Conservation (phyloP, 768 basidiomycete genomes). For the Kwoniella sp. region DNA sequence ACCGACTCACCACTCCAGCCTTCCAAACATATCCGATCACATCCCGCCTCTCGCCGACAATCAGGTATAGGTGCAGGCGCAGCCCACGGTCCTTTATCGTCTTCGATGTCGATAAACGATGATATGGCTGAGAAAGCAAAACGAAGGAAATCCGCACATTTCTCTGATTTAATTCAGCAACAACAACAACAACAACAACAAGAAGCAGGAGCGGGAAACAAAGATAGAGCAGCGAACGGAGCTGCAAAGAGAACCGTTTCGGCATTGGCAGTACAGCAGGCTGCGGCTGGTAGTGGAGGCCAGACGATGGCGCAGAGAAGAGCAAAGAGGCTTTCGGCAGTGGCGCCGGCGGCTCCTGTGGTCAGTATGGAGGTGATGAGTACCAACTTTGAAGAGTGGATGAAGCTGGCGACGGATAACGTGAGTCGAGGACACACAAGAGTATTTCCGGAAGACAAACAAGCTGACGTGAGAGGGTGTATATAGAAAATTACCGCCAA, state of each 20-base stretch:
- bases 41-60: neutral
- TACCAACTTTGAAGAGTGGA: slow-evolving; percentile 97
- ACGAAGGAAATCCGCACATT: slow-evolving; percentile 60
- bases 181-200: slow-evolving; percentile 6
- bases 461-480: no score
- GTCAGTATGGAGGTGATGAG: slow-evolving; percentile 76
- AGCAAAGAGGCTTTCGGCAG: slow-evolving; percentile 46
- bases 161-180: slow-evolving; percentile 29
- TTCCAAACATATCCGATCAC: slow-evolving; percentile 4
- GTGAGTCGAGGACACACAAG: slow-evolving; percentile 60
- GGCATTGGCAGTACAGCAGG: slow-evolving; percentile 59
- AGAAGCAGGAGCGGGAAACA: slow-evolving; percentile 16
- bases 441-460: no score
- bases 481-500: slow-evolving; percentile 99
- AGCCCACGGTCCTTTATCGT: no score
- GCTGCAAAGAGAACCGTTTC: slow-evolving; percentile 38
- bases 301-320: slow-evolving; percentile 20
- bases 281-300: slow-evolving; percentile 57
- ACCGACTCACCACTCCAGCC: slow-evolving; percentile 24
- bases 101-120: slow-evolving; percentile 63
- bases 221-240: slow-evolving; percentile 57
- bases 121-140: slow-evolving; percentile 83
- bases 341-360: slow-evolving; percentile 39
- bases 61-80: slow-evolving; percentile 3
- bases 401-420: slow-evolving; percentile 99